These are phyloP conservation scores for Zygotorulaspora florentina DNA, from an alignment of 805 yeast genomes.

Conservation along the genomic window DNA sequence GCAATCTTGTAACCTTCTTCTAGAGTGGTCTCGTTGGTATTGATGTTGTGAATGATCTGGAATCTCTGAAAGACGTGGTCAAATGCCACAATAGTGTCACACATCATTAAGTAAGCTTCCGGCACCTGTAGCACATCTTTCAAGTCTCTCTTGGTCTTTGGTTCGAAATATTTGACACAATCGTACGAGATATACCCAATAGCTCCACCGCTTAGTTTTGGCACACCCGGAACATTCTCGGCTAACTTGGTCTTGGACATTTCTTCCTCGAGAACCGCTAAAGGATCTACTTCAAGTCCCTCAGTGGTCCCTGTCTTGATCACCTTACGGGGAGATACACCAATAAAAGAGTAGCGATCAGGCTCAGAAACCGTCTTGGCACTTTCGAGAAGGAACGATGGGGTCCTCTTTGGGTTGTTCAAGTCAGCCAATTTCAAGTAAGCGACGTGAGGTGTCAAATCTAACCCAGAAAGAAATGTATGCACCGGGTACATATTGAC, in stretches of 20 bases:
- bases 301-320: constrained; percentile 67
- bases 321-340: constrained; percentile 75
- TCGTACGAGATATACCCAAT: constrained; percentile 94
- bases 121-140: constrained; percentile 83
- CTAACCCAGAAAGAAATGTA: constrained; percentile 67
- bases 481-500: constrained; percentile 81
- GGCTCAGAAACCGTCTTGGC: constrained; percentile 86
- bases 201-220: constrained; percentile 90
- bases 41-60: constrained; percentile 81
- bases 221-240: constrained; percentile 69
- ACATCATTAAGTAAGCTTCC: constrained; percentile 87
- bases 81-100: constrained; percentile 83
- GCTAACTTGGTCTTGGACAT: constrained; percentile 62
- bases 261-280: constrained; percentile 68
- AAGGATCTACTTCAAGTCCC: constrained; percentile 67
- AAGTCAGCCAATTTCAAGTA: constrained; percentile 69
- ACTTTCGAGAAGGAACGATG: constrained; percentile 82
- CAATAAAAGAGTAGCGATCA: constrained; percentile 88
- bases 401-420: constrained; percentile 54
- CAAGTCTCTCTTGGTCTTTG: constrained; percentile 69
- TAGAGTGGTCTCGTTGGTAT: constrained; percentile 36
- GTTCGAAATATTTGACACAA: constrained; percentile 95
- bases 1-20: constrained; percentile 51
- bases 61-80: constrained; percentile 93
- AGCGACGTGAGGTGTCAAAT: constrained; percentile 85